phyloP scores from a whole-genome alignment of 2,329 filamentous ascomycete genomes.

The Botrytis paeoniae region DNA sequence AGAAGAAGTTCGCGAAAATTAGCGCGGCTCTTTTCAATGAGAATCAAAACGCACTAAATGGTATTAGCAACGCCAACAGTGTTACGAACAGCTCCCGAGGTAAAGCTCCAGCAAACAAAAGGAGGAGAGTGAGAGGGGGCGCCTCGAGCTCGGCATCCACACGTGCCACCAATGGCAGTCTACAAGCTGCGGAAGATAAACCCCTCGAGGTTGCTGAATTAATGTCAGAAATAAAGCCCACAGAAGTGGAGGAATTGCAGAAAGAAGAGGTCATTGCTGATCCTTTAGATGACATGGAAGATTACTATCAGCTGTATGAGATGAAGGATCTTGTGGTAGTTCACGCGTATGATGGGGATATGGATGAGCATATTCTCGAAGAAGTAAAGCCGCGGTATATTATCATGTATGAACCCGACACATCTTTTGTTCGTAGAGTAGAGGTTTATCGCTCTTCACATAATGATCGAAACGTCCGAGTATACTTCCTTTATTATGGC shows the following conservation, averaged over 20 bases:
- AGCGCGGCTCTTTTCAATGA: slow-evolving; percentile 75
- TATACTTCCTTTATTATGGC: slow-evolving; percentile 96
- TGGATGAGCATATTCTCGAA: slow-evolving; percentile 94
- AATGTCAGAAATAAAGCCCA: slow-evolving; percentile 79
- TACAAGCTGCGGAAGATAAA: slow-evolving; percentile 77
- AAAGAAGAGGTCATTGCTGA: slow-evolving; percentile 76
- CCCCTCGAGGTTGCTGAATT: slow-evolving; percentile 78
- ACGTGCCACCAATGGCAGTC: slow-evolving; percentile 69
- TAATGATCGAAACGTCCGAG: slow-evolving; percentile 79
- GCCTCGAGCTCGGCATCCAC: slow-evolving; percentile 56
- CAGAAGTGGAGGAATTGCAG: slow-evolving; percentile 69
- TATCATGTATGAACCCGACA: slow-evolving; percentile 97
- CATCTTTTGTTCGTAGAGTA: slow-evolving; percentile 88
- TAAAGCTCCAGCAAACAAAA: slow-evolving; percentile 76
- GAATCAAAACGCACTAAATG: slow-evolving; percentile 72
- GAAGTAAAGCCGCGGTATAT: slow-evolving; percentile 92
- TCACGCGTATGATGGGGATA: slow-evolving; percentile 91
- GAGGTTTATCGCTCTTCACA: slow-evolving; percentile 97
- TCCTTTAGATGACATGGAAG: slow-evolving; percentile 85
- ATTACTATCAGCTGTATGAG: slow-evolving; percentile 86
- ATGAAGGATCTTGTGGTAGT: slow-evolving; percentile 86
- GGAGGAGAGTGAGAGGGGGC: slow-evolving; percentile 79
- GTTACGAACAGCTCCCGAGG: slow-evolving; percentile 46
- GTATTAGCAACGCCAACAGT: slow-evolving; percentile 56
- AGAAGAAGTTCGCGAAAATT: slow-evolving; percentile 81